phyloP scores from a whole-genome alignment of 257 asterid species.

The Striga asiatica region DNA sequence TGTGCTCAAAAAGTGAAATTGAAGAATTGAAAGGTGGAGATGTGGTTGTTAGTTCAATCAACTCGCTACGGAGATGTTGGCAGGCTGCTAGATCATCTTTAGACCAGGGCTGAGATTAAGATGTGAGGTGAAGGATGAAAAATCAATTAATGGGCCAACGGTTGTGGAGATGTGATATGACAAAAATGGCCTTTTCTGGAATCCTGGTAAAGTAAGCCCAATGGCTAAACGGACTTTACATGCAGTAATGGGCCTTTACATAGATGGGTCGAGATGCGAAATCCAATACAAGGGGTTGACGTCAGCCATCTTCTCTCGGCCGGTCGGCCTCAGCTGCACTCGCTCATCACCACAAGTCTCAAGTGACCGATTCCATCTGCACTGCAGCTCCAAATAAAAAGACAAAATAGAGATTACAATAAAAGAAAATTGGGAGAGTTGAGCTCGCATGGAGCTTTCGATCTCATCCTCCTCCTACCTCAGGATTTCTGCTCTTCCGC shows the following conservation, averaged over 20 bases:
- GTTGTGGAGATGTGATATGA: too few species aligned
- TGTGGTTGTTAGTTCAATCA: too few species aligned
- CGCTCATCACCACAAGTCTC: not conserved
- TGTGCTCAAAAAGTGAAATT: too few species aligned
- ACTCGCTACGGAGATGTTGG: too few species aligned
- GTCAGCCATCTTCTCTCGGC: not conserved
- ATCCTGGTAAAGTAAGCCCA: not conserved
- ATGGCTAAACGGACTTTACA: not conserved
- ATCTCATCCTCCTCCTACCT: conserved; percentile 31
- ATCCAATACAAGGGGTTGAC: not conserved
- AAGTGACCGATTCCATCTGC: not conserved
- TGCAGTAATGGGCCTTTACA: too few species aligned
- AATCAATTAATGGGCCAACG: too few species aligned
- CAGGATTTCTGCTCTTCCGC: conserved; percentile 17
- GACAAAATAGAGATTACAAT: not conserved
- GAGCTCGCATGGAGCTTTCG: conserved; percentile 40
- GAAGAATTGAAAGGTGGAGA: too few species aligned
- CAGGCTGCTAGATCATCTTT: too few species aligned
- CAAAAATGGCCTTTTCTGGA: too few species aligned
- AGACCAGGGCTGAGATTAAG: too few species aligned
- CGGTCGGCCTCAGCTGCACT: not conserved
- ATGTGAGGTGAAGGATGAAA: too few species aligned
- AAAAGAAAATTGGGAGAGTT: not conserved
- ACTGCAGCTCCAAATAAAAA: not conserved
- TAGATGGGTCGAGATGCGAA: too few species aligned